Percentiles rank a stretch among this genome's conserved stretches.
These are phyloP conservation scores for Fomitopsis palustris DNA, from an alignment of 1,284 basidiomycete genomes.

Conservation along the genomic window DNA sequence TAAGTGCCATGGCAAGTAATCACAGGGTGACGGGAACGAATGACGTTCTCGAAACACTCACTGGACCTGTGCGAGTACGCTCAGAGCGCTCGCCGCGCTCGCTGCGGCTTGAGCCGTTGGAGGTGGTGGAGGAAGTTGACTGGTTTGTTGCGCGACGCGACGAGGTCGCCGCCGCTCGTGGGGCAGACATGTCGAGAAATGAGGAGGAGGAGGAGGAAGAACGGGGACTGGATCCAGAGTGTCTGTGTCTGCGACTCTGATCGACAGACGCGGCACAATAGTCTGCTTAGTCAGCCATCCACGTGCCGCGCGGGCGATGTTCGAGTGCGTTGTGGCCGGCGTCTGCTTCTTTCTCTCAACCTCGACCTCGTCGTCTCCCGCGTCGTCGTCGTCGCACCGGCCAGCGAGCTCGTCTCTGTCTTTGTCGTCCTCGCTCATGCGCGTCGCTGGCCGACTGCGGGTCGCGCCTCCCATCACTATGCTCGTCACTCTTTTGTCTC, in stretches of 20 bases:
- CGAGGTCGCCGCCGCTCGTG: conserved; percentile 12
- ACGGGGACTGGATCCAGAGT: not conserved
- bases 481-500: conserved; percentile 53
- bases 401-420: not conserved
- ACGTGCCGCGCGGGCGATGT: conserved; percentile 1
- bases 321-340: not conserved
- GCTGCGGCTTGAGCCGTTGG: conserved; percentile 16
- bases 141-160: conserved; percentile 18
- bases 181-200: conserved; percentile 8
- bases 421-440: conserved; percentile 8
- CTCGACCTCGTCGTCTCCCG: not conserved
- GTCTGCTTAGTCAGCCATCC: not conserved
- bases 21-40: not conserved
- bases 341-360: not conserved
- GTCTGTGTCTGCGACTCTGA: not conserved
- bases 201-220: not conserved
- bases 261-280: not conserved
- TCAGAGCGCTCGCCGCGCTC: conserved; percentile 11
- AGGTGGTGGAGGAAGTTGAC: conserved; percentile 20
- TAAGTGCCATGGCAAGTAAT: not conserved
- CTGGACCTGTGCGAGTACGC: not conserved
- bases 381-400: conserved; percentile 2
- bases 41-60: not conserved
- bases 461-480: conserved; percentile 51
- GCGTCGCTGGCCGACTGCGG: conserved; percentile 51